Percentiles rank a stretch among this genome's conserved stretches.
Evolutionary conservation across 1,139 yeast species (phyloP).

Genomic region (Sugiyamaella sp.): DNA sequence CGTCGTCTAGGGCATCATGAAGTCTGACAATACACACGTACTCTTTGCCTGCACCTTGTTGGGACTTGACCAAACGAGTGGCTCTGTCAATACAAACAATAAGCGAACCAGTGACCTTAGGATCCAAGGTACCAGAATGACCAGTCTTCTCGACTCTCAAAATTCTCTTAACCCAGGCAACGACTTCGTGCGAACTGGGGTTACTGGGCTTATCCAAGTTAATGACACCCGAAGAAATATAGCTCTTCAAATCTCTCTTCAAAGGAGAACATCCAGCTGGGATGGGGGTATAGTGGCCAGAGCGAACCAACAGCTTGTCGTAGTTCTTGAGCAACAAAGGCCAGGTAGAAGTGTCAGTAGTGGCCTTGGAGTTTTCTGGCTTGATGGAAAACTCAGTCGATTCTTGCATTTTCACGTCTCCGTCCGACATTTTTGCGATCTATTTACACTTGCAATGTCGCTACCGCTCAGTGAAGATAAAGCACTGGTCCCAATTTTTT

Average conservation of each 20-base stretch:
- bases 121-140: slow-evolving; percentile 98
- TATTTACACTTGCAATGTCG: not conserved
- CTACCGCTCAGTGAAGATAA: not conserved
- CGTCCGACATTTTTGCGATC: slow-evolving; percentile 19
- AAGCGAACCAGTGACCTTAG: slow-evolving; percentile 92
- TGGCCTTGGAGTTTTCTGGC: slow-evolving; percentile 77
- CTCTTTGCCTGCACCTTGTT: slow-evolving; percentile 99
- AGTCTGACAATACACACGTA: slow-evolving; percentile 96
- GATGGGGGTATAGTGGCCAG: slow-evolving; percentile 95
- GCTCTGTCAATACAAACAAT: slow-evolving; percentile 98
- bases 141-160: slow-evolving; percentile 96
- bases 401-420: slow-evolving; percentile 38
- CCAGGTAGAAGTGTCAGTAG: slow-evolving; percentile 92
- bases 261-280: slow-evolving; percentile 94
- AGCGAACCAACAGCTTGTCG: slow-evolving; percentile 91
- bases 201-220: slow-evolving; percentile 97
- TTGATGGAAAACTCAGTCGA: slow-evolving; percentile 60
- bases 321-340: slow-evolving; percentile 91
- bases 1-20: slow-evolving; percentile 90
- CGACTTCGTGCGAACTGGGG: slow-evolving; percentile 98
- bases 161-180: slow-evolving; percentile 97
- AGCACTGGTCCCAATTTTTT: not conserved
- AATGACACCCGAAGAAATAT: slow-evolving; percentile 92
- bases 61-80: slow-evolving; percentile 95
- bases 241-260: slow-evolving; percentile 88